Base-by-base conservation (phyloP, 352 stramenopile species). In the Aphanomyces cochlioides region DNA sequence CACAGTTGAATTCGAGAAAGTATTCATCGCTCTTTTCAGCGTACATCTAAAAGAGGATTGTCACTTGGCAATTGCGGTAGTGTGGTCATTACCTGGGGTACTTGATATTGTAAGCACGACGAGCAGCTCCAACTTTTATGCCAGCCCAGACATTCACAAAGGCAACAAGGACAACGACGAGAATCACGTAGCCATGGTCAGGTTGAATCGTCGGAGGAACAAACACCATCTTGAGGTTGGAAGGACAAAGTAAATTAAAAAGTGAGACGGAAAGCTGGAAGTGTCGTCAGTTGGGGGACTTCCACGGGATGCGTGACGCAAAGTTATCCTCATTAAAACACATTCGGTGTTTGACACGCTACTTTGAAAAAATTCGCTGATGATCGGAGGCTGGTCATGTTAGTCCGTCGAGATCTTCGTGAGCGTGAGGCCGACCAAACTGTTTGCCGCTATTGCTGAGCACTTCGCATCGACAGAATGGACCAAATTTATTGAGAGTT, bases 1-100 rank as follows among this genome's bases (percentile, higher is more conserved):
- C 73, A 69, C 82, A 91, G 78, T 96, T 95, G 75, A 96, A 96
- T 13, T 76, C 78, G 40, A 72, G 82, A 57, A 75, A 83, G 53
- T 94, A 72, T 54, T 89, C 84, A 47, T 85, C 81, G 7, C 73
- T 87, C 61, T 85, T 89, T 65, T 90, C 81, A 19, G 81, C 82
- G 60, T 89, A 87, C 61, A 90, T 79, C 56, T 74, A 70, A n/a
- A 0, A 28, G 60, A 19, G 5, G 19, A 45, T 19, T 2, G 54
- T 54, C 37, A 45, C 28, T 21, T n/a, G 13, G n/a, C 45, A 53
- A 1, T 53, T n/a, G 45, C n/a, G 13, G 45, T 36, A 15, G 34
- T 7, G 60, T 60, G 6, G 7, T 19, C 59, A 10, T 1, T 67
- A 54, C 54, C 34, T 61, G 54, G 34, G 71, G 47, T 73, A 73